These are phyloP conservation scores for Rhynchospora breviuscula DNA, from an alignment of 176 grass and related monocot species.

Conservation along the genomic window DNA sequence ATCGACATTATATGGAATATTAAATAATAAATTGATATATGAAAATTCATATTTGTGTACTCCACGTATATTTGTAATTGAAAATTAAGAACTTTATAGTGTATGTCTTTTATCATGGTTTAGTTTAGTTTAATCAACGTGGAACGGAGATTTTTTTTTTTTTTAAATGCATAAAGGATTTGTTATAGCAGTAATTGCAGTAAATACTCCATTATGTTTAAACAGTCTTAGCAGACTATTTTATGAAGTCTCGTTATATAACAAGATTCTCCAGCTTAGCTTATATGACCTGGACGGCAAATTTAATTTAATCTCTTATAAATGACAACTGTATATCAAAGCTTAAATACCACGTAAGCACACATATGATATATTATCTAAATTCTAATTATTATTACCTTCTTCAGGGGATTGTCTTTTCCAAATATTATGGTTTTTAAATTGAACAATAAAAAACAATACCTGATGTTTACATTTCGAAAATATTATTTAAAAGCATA, in stretches of 20 bases:
- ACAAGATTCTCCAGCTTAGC: background rate
- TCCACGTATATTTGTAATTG: background rate
- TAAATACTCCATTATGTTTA: background rate
- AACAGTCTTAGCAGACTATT: background rate
- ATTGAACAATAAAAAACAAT: background rate
- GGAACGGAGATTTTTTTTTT: background rate
- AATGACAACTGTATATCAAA: constrained; percentile 9
- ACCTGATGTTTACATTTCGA: background rate
- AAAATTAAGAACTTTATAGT: background rate
- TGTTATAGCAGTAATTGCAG: background rate
- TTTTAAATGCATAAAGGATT: background rate
- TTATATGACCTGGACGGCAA: background rate
- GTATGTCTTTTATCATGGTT: background rate
- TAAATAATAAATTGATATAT: background rate
- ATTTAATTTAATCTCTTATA: background rate
- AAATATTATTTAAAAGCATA: background rate
- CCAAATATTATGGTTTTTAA: background rate
- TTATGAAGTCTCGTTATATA: background rate
- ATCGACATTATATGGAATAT: background rate
- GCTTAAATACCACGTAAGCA: background rate
- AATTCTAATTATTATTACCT: background rate
- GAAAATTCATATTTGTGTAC: no score
- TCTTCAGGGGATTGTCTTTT: background rate
- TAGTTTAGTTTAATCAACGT: background rate
- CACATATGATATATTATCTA: background rate